phyloP scores from a whole-genome alignment of 768 basidiomycete genomes.

The Trametes sanguinea region DNA sequence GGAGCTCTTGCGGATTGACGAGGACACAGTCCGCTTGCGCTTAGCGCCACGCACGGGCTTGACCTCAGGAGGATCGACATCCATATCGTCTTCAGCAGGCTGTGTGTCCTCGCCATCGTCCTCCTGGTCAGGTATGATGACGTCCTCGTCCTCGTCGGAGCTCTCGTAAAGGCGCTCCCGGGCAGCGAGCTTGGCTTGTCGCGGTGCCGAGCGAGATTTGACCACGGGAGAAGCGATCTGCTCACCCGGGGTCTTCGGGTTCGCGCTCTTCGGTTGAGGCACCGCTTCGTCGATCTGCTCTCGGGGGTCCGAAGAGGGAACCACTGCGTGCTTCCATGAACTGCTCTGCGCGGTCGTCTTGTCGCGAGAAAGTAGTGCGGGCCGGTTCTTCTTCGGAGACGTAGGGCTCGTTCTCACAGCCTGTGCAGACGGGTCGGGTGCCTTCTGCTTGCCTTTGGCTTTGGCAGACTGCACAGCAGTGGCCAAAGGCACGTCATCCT shows the following conservation, averaged over 20 bases:
- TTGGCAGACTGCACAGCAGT: constrained; percentile 29
- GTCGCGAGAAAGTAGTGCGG: background rate
- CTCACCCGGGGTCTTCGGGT: constrained; percentile 10
- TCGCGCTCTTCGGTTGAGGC: constrained; percentile 9
- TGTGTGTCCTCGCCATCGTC: constrained; percentile 43
- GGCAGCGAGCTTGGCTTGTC: constrained; percentile 13
- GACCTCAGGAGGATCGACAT: constrained; percentile 25
- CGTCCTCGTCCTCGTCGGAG: constrained; percentile 39
- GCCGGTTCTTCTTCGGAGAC: constrained; percentile 17
- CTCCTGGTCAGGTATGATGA: constrained; percentile 32
- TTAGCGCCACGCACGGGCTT: constrained; percentile 46
- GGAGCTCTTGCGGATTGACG: constrained; percentile 28
- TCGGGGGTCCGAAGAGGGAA: constrained; percentile 64
- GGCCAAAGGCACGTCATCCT: constrained; percentile 50
- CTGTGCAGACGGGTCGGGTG: background rate
- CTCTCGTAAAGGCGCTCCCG: constrained; percentile 9
- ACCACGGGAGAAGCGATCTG: background rate
- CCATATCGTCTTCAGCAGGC: constrained; percentile 20
- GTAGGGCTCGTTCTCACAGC: background rate
- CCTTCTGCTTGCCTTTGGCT: constrained; percentile 25
- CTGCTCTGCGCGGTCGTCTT: constrained; percentile 4
- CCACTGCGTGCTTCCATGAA: constrained; percentile 29
- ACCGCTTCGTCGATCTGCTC: constrained; percentile 41
- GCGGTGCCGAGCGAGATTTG: constrained; percentile 8
- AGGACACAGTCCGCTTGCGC: constrained; percentile 26